A percentile compares a stretch with the other conserved stretches of the same genome.
These are phyloP conservation scores for Cyberlindnera sargentensis DNA, from an alignment of 805 yeast species.

Conservation along the genomic window DNA sequence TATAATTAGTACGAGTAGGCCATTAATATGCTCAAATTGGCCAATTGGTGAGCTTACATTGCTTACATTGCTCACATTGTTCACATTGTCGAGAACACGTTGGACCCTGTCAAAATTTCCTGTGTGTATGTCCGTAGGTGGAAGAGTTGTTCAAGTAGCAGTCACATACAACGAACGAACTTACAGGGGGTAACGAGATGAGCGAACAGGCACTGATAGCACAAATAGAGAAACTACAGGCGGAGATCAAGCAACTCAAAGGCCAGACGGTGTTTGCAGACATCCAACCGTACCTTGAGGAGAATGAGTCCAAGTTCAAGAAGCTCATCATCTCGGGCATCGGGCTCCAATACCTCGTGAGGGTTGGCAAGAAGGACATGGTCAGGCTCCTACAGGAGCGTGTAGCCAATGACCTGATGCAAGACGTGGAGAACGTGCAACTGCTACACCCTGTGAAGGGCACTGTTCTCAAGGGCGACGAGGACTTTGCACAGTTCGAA, in stretches of 20 bases:
- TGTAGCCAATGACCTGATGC: conserved; percentile 17
- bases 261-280: conserved; percentile 21
- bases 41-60: no score
- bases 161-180: neutral
- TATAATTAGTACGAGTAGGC: no score
- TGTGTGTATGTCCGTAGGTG: no score
- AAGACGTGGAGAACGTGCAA: conserved; percentile 11
- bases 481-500: conserved; percentile 9
- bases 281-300: conserved; percentile 19
- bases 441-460: conserved; percentile 18
- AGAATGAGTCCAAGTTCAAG: conserved; percentile 13
- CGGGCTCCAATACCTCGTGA: conserved; percentile 13
- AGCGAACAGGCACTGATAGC: conserved; percentile 4
- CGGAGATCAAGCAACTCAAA: conserved; percentile 17
- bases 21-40: no score
- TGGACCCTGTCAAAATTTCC: no score
- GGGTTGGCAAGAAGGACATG: conserved; percentile 12
- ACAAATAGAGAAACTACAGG: conserved; percentile 14
- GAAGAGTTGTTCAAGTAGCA: no score
- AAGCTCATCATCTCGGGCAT: conserved; percentile 14
- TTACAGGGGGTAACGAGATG: neutral
- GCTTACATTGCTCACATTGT: no score
- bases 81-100: no score
- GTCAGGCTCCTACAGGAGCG: conserved; percentile 14
- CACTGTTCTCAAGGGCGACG: conserved; percentile 9